Evolutionary conservation across 2,329 filamentous ascomycete species (phyloP), one percentile per base, ranked within the genome.

Genomic region (Xylariaceae sp.): DNA sequence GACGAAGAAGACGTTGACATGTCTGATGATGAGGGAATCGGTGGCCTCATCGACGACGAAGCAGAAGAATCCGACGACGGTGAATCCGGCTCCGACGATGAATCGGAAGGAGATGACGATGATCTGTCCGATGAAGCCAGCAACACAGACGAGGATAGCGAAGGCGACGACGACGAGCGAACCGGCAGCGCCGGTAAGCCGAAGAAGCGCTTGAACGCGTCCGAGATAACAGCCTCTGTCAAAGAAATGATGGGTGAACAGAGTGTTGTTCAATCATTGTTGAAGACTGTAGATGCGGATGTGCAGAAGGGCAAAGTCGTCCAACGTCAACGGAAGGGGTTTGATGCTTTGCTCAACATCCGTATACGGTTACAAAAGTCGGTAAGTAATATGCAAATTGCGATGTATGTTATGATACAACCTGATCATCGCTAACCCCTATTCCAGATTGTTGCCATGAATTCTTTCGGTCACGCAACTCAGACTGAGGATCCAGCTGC

Each of bases 351-450:
- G 0, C 80, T 99, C 34, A 95, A 96, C 72, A 81, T 91, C 11
- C 85, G 94, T 26, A 96, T 99, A 67, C 88, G 92, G 57, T 74
- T 99, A 19, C 95, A 99, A 70, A 97, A 96, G 71, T 90, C 89
- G 1, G 58, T 53, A 60, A 56, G 58, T 56, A 12, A 39, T 27
- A 19, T 8, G 31, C 12, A 34, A 7, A 12, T 5, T 44, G 12
- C 32, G 11, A 30, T 47, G 31, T 31, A 30, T 11, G 11, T 29
- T 32, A n/a, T 35, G 6, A 8, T 45, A 26, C 9, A 3, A 43
- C n/a, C 19, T 19, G 19, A 27, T 11, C 3, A 27, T 47, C 54
- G 29, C 57, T 46, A 3, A 12, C 3, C 31, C 40, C 12, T n/a
- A 8, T 53, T 50, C 30, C 7, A 60, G 58, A 74, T 99, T 11